These are phyloP conservation scores for Naganishia vaughanmartiniae DNA, from an alignment of 768 basidiomycete species.

Conservation along the genomic window DNA sequence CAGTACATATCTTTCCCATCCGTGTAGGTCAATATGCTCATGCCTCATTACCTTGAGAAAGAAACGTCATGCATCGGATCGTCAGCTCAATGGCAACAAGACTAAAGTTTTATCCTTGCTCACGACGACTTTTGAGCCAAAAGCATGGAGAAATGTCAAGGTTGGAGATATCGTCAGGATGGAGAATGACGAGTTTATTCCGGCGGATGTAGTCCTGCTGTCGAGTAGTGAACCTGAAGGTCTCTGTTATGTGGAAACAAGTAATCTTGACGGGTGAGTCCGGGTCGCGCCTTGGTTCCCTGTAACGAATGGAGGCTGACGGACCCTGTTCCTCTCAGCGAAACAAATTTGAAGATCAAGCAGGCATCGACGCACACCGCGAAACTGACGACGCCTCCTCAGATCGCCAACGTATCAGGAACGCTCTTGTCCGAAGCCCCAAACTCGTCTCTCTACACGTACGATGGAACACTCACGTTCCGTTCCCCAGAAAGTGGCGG, in stretches of 20 bases:
- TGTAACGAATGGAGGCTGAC: neutral
- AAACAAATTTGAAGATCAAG: slow-evolving; percentile 99
- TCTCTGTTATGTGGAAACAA: slow-evolving; percentile 94
- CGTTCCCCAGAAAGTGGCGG: slow-evolving; percentile 59
- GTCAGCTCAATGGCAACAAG: slow-evolving; percentile 78
- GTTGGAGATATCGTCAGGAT: slow-evolving; percentile 91
- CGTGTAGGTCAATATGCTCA: neutral
- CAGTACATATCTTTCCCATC: slow-evolving; percentile 48
- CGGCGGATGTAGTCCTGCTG: slow-evolving; percentile 84
- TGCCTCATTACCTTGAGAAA: slow-evolving; percentile 6
- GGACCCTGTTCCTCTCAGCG: slow-evolving; percentile 56
- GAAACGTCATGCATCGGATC: slow-evolving; percentile 95
- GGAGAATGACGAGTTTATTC: slow-evolving; percentile 89
- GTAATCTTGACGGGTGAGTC: slow-evolving; percentile 87
- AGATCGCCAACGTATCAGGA: slow-evolving; percentile 71
- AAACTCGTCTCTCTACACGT: slow-evolving; percentile 96
- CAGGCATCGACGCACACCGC: slow-evolving; percentile 83
- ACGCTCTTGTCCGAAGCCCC: slow-evolving; percentile 91
- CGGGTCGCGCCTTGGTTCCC: neutral
- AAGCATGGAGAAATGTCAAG: slow-evolving; percentile 81
- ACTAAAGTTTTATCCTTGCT: slow-evolving; percentile 70
- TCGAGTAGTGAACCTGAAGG: slow-evolving; percentile 94
- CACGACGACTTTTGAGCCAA: slow-evolving; percentile 60
- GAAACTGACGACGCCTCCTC: slow-evolving; percentile 69
- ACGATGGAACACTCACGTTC: slow-evolving; percentile 62